Evolutionary conservation across 2,329 filamentous ascomycete genomes (phyloP), one percentile per base, ranked within the genome.

Genomic region (Chalara sp.): DNA sequence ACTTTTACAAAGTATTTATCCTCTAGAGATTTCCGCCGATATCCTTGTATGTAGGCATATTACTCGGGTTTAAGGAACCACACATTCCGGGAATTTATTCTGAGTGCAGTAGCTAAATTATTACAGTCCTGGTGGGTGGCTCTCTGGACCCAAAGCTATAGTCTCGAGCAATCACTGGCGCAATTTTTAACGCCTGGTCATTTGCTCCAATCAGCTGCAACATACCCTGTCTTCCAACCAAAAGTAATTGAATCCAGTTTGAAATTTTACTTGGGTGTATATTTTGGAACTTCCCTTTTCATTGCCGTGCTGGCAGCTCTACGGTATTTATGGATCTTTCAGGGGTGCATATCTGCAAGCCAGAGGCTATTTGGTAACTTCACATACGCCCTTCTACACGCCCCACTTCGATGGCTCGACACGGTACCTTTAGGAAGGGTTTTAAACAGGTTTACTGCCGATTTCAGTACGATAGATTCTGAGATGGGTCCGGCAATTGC

Each of bases 371-470:
- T 89, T 57, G 72, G 79, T 30, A 75, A 76, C 46, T 76, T 89
- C 58, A 79, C 84, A 30, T 80, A 78, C 58, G 73, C 78, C 2
- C 75, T 91, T 6, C 72, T 91, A 6, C 79, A 84, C 12, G 81
- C 86, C 5, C 86, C 84, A 1, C 72, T 90, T 11, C 75, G 85
- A 51, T 90, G 86, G 85, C 73, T 90, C 13, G 87, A 91, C 61
- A 89, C 85, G 0, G 81, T 88, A 0, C 87, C 87, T 0, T 73
- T 88, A 1, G 87, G 87, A 4, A 78, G 86, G 40, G 78, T 90
- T 33, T 72, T 90, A 31, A 90, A 90, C 67, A 77, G 87, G 3
- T 87, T 89, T 64, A 87, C 85, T 0, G 74, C 83, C 3, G 87
- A 91, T 65, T 89, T 90, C 65, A 44, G 42, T 35, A 44, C 43